Evolutionary conservation across 768 basidiomycete species (phyloP), one percentile per base, ranked within the genome.

Genomic region (Pleurotus giganteus): DNA sequence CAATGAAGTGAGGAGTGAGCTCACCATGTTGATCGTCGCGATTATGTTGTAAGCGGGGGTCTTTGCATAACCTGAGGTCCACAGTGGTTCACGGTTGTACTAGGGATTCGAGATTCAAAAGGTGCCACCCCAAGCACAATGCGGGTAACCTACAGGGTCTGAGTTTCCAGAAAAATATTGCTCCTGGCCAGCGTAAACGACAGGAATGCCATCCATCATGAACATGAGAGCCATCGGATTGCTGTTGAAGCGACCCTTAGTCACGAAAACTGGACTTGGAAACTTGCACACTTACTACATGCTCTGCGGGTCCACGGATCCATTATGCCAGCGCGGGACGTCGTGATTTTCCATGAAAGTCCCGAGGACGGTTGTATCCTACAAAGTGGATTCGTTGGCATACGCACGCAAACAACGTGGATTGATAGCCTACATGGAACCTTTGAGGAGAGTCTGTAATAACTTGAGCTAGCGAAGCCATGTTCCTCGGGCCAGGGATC

Each of bases 271-370:
- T 45, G 19, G 24, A 26, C 41, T 13, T 44, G 39, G 47, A 29
- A 55, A 31, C 28, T 12, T 27, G 31, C 26, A 47, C 23, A 66
- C 82, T 59, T 61, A 85, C 85, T 82, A 85, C 58, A 88, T 71
- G 66, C 77, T 84, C 65, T 90, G 88, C 3, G 82, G 81, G 61
- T 91, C 90, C 15, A 86, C 83, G 1, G 86, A 85, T 11, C 79
- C 46, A 66, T 85, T 88, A 45, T 80, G 77, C 87, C 88, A 91
- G 49, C 89, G 82, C 6, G 87, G 81, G 9, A 88, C 55, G 64
- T 91, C 88, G 58, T 90, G 88, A 65, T 91, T 90, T 69, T 89
- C 89, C 29, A 91, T 66, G 70, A 91, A 91, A 61, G 88, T 90
- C 1, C 89, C 90, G 2, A 91, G 78, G 29, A 78, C 54, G 17